Evolutionary conservation across 2,329 filamentous ascomycete genomes (phyloP), one percentile per base, ranked within the genome.

Genomic region (Plenodomus lindquistii): DNA sequence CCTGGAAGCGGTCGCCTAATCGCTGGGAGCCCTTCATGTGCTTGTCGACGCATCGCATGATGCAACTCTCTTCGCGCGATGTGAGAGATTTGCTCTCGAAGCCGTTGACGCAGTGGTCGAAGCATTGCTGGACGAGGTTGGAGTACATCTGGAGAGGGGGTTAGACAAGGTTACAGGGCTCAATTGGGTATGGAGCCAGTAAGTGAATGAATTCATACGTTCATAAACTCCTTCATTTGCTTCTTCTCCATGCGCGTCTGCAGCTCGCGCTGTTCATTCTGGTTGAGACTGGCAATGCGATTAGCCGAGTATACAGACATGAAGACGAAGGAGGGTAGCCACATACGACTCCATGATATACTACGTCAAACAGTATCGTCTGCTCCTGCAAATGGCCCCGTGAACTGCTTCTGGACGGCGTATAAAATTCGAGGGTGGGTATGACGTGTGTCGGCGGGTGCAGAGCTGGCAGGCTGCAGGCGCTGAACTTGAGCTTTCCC

Each of bases 141-240:
- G 83, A 85, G 75, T 87, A 87, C 79, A 85, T 86, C 84, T 87
- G 59, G 11, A 18, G 16, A 15, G 8, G 10, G 8, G 16, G 17
- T n/a, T 15, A 36, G 13, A 36, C 6, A 36, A n/a, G 34, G 13
- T 5, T n/a, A 15, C 34, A 36, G 5, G 15, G 6, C 7, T 36
- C 17, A 36, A 37, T n/a, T 31, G n/a, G 19, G n/a, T n/a, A n/a
- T n/a, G n/a, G n/a, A n/a, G n/a, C 11, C 24, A 11, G 16, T 4
- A 2, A 19, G 35, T 20, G 1, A 42, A 43, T 39, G 52, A 47
- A 31, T 47, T 81, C 90, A 65, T 82, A 97, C 94, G 67, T 85
- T 89, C 87, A 97, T 96, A 73, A 99, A 97, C 73, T 97, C 93
- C 80, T 96, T 96, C 82, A 99, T 90, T 79, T 99, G 94, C 78